A percentile compares a stretch with the other conserved stretches of the same genome.
Conservation (phyloP, 352 stramenopile species). For the Pythium volutum region DNA sequence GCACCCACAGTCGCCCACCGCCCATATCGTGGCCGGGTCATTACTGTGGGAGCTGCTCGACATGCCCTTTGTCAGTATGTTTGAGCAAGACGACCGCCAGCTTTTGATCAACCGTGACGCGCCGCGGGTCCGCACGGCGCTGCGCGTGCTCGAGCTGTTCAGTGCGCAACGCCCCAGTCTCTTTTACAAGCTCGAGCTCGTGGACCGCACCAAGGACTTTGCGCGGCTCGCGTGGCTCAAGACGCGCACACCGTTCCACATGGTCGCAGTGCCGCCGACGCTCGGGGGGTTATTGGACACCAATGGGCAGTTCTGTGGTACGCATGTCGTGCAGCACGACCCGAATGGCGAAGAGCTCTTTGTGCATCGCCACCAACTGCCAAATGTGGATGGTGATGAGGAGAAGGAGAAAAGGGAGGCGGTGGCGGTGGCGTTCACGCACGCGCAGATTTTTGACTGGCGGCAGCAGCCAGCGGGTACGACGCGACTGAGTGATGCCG, state of each 20-base stretch:
- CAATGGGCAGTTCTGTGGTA: constrained; percentile 22
- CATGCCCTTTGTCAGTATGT: constrained; percentile 26
- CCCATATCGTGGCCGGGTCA: constrained; percentile 18
- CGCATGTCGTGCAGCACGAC: constrained; percentile 28
- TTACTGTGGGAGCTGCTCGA: constrained; percentile 29
- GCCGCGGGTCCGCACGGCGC: neutral
- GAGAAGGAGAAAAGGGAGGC: neutral
- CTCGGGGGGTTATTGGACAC: neutral
- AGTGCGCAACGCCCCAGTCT: constrained; percentile 21
- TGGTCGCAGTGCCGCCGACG: constrained; percentile 17
- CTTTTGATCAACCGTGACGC: constrained; percentile 20
- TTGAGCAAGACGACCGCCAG: constrained; percentile 28
- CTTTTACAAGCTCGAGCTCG: constrained; percentile 20
- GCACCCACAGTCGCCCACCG: constrained; percentile 18
- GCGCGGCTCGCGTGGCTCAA: constrained; percentile 30
- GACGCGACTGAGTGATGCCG: neutral
- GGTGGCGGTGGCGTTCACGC: neutral
- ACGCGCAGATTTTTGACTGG: constrained; percentile 10
- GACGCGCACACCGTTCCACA: constrained; percentile 20
- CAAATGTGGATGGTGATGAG: neutral
- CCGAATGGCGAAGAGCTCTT: constrained; percentile 18
- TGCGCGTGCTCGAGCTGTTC: constrained; percentile 23
- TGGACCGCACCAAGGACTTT: constrained; percentile 24
- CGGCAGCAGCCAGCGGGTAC: neutral
- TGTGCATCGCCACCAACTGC: constrained; percentile 12